Percentiles rank a stretch among this genome's conserved stretches.
These are phyloP conservation scores for Aspergillus indologenus DNA, from an alignment of 495 filamentous ascomycete species.

Conservation along the genomic window DNA sequence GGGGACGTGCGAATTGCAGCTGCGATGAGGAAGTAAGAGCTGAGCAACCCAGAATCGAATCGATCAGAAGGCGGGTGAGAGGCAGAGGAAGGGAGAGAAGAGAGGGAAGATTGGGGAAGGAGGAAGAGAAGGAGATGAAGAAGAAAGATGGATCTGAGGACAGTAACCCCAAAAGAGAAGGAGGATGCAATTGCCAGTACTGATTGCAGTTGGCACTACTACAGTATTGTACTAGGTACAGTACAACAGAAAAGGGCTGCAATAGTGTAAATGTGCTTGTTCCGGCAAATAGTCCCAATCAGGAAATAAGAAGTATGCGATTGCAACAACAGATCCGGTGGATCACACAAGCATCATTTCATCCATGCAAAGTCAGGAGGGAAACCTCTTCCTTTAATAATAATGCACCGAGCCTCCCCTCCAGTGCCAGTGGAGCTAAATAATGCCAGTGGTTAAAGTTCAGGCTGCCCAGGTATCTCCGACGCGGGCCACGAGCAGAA, in stretches of 20 bases:
- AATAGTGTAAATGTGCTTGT: not conserved
- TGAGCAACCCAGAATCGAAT: not conserved
- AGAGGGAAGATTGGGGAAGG: slow-evolving; percentile 7
- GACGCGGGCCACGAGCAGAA: slow-evolving; percentile 13
- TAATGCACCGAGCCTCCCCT: not conserved
- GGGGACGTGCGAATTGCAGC: too few species aligned
- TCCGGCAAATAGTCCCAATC: not conserved
- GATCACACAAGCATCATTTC: not conserved
- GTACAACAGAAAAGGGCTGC: too few species aligned
- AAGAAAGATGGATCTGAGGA: slow-evolving; percentile 3
- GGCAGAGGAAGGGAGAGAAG: slow-evolving; percentile 12
- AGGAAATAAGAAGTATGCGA: not conserved
- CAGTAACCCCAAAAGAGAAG: slow-evolving; percentile 19
- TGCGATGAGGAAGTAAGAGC: not conserved
- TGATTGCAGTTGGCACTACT: too few species aligned
- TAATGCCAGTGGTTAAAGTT: not conserved
- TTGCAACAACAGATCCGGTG: slow-evolving; percentile 1
- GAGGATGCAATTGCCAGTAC: not conserved
- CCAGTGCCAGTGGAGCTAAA: not conserved
- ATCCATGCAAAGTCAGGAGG: not conserved
- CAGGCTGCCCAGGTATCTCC: not conserved
- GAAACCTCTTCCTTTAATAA: not conserved
- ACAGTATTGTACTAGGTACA: too few species aligned
- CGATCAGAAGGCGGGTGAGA: not conserved
- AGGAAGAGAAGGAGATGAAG: slow-evolving; percentile 12